Evolutionary conservation across 2,329 filamentous ascomycete genomes (phyloP).

Genomic region (Thermomyces lanuginosus): DNA sequence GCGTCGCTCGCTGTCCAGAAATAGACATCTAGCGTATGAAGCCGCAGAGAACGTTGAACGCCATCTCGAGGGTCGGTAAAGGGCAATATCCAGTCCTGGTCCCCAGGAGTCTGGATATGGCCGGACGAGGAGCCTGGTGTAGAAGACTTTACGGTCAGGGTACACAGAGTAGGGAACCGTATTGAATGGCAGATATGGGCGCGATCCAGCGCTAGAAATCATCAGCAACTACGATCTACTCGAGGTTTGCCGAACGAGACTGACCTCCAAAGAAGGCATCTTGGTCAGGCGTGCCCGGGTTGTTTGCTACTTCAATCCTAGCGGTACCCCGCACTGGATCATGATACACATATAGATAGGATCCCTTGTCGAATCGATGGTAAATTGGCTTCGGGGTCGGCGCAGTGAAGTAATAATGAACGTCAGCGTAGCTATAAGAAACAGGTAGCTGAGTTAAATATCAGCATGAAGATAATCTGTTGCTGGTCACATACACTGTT

Average conservation of each 20-base stretch:
- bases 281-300: constrained; percentile 46
- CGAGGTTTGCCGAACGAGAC: constrained; percentile 11
- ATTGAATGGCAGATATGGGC: constrained; percentile 40
- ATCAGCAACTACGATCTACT: too few species aligned
- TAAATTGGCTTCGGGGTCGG: constrained; percentile 40
- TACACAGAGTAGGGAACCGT: constrained; percentile 44
- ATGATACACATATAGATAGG: constrained; percentile 49
- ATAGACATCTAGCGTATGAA: constrained; percentile 48
- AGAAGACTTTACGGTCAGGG: constrained; percentile 32
- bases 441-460: background rate
- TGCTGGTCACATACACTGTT: constrained; percentile 26
- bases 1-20: constrained; percentile 48
- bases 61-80: constrained; percentile 36
- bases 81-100: constrained; percentile 39
- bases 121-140: too few species aligned
- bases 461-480: constrained; percentile 3
- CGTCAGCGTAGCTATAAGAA: constrained; percentile 45
- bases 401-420: constrained; percentile 47
- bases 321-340: constrained; percentile 36
- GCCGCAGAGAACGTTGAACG: constrained; percentile 34
- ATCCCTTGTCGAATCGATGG: constrained; percentile 48
- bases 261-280: constrained; percentile 47
- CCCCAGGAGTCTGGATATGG: constrained; percentile 13
- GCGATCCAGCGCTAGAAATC: constrained; percentile 31
- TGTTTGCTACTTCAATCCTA: constrained; percentile 47